Conservation (phyloP, 2,329 filamentous ascomycete species). For the Escovopsis sp. region DNA sequence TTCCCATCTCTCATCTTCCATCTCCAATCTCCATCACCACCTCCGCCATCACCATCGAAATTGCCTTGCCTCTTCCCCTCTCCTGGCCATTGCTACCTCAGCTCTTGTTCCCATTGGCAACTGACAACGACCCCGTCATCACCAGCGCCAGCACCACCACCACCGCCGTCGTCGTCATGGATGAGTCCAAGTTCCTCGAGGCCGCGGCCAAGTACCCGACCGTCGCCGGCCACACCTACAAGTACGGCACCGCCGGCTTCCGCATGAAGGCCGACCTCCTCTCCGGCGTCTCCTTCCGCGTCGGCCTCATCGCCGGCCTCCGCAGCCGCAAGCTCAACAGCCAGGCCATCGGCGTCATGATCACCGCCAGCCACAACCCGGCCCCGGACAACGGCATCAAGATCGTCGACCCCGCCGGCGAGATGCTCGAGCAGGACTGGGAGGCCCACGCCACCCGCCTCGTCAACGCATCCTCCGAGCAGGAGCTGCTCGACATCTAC, state of each 20-base stretch:
- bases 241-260: slow-evolving; percentile 54
- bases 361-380: slow-evolving; percentile 87
- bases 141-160: background rate
- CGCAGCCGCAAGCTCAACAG: slow-evolving; percentile 81
- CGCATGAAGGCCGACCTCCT: slow-evolving; percentile 65
- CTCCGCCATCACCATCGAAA: slow-evolving; percentile 7
- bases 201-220: slow-evolving; percentile 50
- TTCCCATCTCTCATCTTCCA: background rate
- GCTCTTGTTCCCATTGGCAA: background rate
- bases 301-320: slow-evolving; percentile 76
- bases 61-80: no score
- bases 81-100: no score
- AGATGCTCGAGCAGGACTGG: slow-evolving; percentile 96
- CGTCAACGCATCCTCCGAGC: slow-evolving; percentile 68
- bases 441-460: slow-evolving; percentile 77
- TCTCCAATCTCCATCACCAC: slow-evolving; percentile 3
- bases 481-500: slow-evolving; percentile 64
- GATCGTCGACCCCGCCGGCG: slow-evolving; percentile 92
- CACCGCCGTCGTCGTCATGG: slow-evolving; percentile 25
- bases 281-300: slow-evolving; percentile 82
- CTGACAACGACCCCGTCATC: background rate
- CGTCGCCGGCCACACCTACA: slow-evolving; percentile 39
- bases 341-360: slow-evolving; percentile 91
- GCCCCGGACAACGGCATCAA: slow-evolving; percentile 86
- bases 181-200: slow-evolving; percentile 37